Evolutionary conservation across 2,329 filamentous ascomycete species (phyloP).

Genomic region (Aspergillus quadricinctus): DNA sequence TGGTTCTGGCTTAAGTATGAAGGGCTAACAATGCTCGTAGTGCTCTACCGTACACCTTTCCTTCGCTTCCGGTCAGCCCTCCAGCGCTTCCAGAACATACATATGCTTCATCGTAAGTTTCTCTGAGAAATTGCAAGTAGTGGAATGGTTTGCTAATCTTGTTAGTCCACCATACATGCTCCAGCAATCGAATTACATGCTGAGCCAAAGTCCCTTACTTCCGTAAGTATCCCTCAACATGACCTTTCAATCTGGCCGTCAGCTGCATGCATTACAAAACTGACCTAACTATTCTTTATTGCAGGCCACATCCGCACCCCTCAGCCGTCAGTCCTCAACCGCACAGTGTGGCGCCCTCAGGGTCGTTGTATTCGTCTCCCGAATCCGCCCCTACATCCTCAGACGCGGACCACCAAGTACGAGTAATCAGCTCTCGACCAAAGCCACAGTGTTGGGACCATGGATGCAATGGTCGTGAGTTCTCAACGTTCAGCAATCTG

Average conservation of each 20-base stretch:
- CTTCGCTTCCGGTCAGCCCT: constrained; percentile 16
- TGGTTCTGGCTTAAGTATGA: not conserved
- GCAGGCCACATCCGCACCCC: constrained; percentile 23
- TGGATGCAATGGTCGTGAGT: constrained; percentile 90
- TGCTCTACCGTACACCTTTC: constrained; percentile 19
- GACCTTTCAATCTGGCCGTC: not conserved
- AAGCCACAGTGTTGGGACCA: constrained; percentile 98
- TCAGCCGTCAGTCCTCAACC: constrained; percentile 22
- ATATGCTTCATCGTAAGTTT: constrained; percentile 21
- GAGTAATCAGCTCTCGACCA: constrained; percentile 72
- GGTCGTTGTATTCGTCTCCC: constrained; percentile 25
- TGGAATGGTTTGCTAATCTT: constrained; percentile 7
- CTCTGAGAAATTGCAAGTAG: not conserved
- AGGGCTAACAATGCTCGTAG: constrained; percentile 8
- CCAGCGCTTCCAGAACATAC: constrained; percentile 18
- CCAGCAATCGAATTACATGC: constrained; percentile 32
- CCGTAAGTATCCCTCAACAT: constrained; percentile 21
- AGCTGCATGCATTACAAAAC: not conserved
- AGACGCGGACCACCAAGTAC: constrained; percentile 50
- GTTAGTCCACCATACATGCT: constrained; percentile 31
- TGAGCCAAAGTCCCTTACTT: constrained; percentile 26
- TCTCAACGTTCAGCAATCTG: constrained; percentile 94
- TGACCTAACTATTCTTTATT: not conserved
- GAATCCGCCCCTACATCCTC: constrained; percentile 24
- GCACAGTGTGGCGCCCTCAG: constrained; percentile 19